Percentiles rank a stretch among this genome's conserved stretches.
Conservation (phyloP, 768 basidiomycete genomes). For the Agrocybe pediades region DNA sequence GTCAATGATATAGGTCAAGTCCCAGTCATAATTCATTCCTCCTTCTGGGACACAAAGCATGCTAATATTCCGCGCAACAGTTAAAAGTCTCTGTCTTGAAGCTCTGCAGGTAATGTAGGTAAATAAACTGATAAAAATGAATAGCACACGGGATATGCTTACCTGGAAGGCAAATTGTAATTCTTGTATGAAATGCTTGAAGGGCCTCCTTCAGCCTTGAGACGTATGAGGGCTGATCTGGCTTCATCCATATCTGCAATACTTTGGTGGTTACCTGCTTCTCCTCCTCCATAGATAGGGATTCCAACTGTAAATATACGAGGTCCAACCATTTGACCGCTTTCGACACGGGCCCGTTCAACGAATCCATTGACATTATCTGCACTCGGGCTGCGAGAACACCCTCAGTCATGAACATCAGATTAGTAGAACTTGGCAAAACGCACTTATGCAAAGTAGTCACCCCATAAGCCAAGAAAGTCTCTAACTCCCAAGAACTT, state of each 20-base stretch:
- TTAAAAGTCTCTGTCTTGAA: slow-evolving; percentile 65
- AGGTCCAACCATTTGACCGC: slow-evolving; percentile 68
- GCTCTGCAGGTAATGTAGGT: slow-evolving; percentile 39
- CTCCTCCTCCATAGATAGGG: slow-evolving; percentile 60
- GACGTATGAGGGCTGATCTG: slow-evolving; percentile 61
- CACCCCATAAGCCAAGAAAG: slow-evolving; percentile 76
- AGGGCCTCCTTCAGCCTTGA: slow-evolving; percentile 73
- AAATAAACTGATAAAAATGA: neutral
- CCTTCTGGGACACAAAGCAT: slow-evolving; percentile 80
- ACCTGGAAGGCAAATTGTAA: slow-evolving; percentile 72
- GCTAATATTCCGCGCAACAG: slow-evolving; percentile 58
- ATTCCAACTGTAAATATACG: slow-evolving; percentile 73
- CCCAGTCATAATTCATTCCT: slow-evolving; percentile 82
- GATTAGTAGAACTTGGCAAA: neutral
- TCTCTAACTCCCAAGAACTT: slow-evolving; percentile 73
- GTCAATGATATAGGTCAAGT: slow-evolving; percentile 77
- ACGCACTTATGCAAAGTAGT: slow-evolving; percentile 77
- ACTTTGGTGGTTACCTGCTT: slow-evolving; percentile 53
- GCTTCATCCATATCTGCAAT: slow-evolving; percentile 66
- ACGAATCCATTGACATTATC: slow-evolving; percentile 61
- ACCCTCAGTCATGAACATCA: neutral
- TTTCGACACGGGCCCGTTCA: slow-evolving; percentile 69
- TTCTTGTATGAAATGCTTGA: slow-evolving; percentile 79
- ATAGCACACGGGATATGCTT: slow-evolving; percentile 10
- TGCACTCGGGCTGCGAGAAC: slow-evolving; percentile 55